Evolutionary conservation across 2,329 filamentous ascomycete genomes (phyloP), one percentile per base, ranked within the genome.

Genomic region (Clathrospora elynae): DNA sequence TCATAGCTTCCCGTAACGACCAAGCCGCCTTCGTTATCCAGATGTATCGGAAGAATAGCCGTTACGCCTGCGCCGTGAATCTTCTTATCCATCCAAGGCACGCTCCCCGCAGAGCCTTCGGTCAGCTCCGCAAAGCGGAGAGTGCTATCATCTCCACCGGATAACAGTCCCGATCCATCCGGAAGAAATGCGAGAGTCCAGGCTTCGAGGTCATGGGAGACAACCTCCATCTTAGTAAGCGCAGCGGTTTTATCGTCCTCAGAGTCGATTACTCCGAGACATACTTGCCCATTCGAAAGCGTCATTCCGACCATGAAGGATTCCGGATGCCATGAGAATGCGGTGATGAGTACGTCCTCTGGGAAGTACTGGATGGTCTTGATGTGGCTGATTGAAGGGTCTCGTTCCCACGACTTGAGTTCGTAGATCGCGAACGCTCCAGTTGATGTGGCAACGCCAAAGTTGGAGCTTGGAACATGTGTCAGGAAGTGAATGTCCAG

Each of bases 1-100:
- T 97, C 93, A 62, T 97, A 99, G 63, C 89, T 95, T 3, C 93
- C 93, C 0, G 91, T 96, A 2, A 96, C 61, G 2, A 95, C 69
- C 4, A 93, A 62, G 3, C 77, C 75, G 6, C 50, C 45, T 1
- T 76, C 75, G 16, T 43, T 49, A 29, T 56, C 46, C 3, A 73
- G 73, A 6, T 78, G 73, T 2, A 95, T 72, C 0, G 90, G 88
- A 2, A 96, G 70, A 39, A 97, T 93, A 2, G 89, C 83, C 0
- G 91, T 96, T 1, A 97, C 87, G 8, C 93, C 92, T 2, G 90
- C 90, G n/a, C 77, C 76, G 60, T 96, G 90, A 11, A 79, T 77
- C 48, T 77, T 84, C 14, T 73, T 71, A 55, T 84, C 80, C 36
- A 71, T 70, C 73, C 73, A 75, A 2, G 59, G 49, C 20, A 58